These are phyloP conservation scores for Kwoniella dendrophila DNA, from an alignment of 768 basidiomycete species.

Conservation along the genomic window DNA sequence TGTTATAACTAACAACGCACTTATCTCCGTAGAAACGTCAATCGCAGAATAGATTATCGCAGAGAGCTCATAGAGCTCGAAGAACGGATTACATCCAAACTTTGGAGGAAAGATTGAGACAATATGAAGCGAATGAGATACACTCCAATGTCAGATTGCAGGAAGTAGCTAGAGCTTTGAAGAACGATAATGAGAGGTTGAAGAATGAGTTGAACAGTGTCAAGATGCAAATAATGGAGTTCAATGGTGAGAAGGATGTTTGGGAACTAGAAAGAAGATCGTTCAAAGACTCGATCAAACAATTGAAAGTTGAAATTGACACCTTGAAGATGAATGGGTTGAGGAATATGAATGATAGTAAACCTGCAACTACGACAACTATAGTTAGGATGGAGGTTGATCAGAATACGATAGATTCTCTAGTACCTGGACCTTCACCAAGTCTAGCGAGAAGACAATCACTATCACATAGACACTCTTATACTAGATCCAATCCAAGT, in stretches of 20 bases:
- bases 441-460: slow-evolving; percentile 7
- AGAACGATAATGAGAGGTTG: slow-evolving; percentile 37
- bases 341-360: slow-evolving; percentile 6
- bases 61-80: slow-evolving; percentile 46
- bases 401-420: slow-evolving; percentile 17
- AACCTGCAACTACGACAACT: neutral
- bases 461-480: slow-evolving; percentile 1
- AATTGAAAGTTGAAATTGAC: slow-evolving; percentile 12
- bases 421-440: slow-evolving; percentile 19
- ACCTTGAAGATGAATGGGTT: slow-evolving; percentile 5
- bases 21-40: slow-evolving; percentile 38
- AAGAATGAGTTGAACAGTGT: slow-evolving; percentile 32
- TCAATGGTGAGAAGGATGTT: slow-evolving; percentile 13
- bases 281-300: slow-evolving; percentile 8
- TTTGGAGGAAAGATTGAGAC: slow-evolving; percentile 44
- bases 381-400: slow-evolving; percentile 29
- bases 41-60: slow-evolving; percentile 50
- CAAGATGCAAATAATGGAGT: slow-evolving; percentile 9
- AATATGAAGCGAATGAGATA: slow-evolving; percentile 49
- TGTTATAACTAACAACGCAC: neutral
- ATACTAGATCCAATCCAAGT: neutral
- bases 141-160: slow-evolving; percentile 51
- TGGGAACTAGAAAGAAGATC: slow-evolving; percentile 23
- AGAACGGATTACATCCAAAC: slow-evolving; percentile 47
- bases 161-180: slow-evolving; percentile 47